Evolutionary conservation across 1,139 yeast genomes (phyloP), one percentile per base, ranked within the genome.

Genomic region (Zygoascus hellenicus): DNA sequence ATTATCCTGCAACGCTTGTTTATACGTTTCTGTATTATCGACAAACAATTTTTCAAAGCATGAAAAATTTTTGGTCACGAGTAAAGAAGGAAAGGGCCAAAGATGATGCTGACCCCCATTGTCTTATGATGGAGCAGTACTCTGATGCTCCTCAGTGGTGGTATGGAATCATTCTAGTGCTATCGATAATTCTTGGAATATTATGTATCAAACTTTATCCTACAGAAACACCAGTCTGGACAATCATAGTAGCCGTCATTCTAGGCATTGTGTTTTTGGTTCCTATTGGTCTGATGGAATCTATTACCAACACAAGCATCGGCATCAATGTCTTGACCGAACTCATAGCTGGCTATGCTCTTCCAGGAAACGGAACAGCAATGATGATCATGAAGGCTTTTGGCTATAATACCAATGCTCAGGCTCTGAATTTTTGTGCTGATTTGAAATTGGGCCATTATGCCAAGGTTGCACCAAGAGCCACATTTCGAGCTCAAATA

Each of bases 61-160:
- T 50, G 37, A 48, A 42, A 9, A 33, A 35, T 4, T n/a, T 38
- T 28, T 19, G 22, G 29, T 28, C 13, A 13, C 14, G 22, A n/a
- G 10, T 34, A 2, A 31, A 9, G 22, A n/a, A 39, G n/a, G 38
- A 41, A 9, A 30, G 15, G 3, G 28, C 22, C 10, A 9, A 2
- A 9, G 13, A 26, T 13, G 38, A 33, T 16, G 32, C n/a, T 54
- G 78, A 46, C 43, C 39, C 83, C 0, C 82, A 78, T 52, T 70
- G 76, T 42, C 68, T 69, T 47, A 74, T 78, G 75, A 78, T 78
- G 81, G 56, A 69, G 26, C 65, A 64, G 26, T 57, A 78, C 83
- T 10, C 71, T 30, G 83, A 79, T 54, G 83, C 78, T 35, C 84
- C 84, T n/a, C 80, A 77, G 48, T 75, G 75, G 75, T 76, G 77